Evolutionary conservation across 2,329 filamentous ascomycete genomes (phyloP).

Genomic region (Fusarium secorum): DNA sequence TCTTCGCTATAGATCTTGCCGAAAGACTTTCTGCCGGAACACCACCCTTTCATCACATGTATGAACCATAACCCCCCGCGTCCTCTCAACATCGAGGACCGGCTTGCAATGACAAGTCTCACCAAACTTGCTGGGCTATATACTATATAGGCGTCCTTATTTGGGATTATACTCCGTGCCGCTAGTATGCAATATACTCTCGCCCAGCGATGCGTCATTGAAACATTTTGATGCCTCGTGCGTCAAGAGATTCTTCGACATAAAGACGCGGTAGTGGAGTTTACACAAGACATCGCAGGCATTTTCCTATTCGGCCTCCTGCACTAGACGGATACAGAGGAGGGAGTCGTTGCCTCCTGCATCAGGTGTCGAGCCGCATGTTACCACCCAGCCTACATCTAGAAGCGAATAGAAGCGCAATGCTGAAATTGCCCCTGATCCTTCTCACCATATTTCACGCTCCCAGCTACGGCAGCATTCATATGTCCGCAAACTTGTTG

Average conservation of each 20-base stretch:
- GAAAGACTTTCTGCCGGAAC: too few relatives aligned
- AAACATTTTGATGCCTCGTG: background rate
- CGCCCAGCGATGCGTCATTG: background rate
- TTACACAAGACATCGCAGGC: background rate
- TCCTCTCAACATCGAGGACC: background rate
- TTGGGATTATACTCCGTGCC: background rate
- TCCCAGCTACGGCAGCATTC: background rate
- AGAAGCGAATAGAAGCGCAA: background rate
- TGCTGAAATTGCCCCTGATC: background rate
- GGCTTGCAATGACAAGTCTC: background rate
- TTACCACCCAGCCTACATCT: background rate
- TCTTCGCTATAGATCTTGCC: too few relatives aligned
- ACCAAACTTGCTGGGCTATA: background rate
- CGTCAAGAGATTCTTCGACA: background rate
- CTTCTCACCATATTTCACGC: too few relatives aligned
- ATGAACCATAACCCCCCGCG: background rate
- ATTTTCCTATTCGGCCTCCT: background rate
- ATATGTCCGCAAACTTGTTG: background rate
- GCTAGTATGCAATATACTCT: background rate
- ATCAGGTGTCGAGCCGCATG: background rate
- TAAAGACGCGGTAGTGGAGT: background rate
- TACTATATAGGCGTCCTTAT: background rate
- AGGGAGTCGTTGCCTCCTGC: background rate
- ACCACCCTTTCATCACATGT: background rate
- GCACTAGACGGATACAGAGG: background rate